Evolutionary conservation across 225 moss, liverwort and hornwort species (phyloP).

Genomic region (Marchantia paleacea): DNA sequence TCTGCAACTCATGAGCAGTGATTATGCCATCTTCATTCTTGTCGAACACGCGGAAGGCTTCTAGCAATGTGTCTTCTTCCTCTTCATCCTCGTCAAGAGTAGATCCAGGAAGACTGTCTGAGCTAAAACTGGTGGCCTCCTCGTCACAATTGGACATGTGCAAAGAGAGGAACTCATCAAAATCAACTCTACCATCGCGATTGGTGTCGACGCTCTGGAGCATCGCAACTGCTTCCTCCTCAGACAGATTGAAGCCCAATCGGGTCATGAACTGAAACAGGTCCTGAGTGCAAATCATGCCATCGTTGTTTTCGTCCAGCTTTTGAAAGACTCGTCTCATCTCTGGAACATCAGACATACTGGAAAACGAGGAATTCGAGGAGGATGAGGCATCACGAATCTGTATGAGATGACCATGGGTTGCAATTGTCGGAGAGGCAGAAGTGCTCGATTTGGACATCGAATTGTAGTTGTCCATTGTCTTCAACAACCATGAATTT

Average conservation of each 20-base stretch:
- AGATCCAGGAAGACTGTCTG: too few relatives aligned
- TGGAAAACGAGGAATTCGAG: too few relatives aligned
- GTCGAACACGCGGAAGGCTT: constrained; percentile 41
- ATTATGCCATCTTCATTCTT: constrained; percentile 40
- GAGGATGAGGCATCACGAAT: too few relatives aligned
- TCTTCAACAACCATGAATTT: too few relatives aligned
- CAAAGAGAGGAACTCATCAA: constrained; percentile 14
- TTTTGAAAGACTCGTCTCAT: constrained; percentile 27
- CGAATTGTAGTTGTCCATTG: too few relatives aligned
- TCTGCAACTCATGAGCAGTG: constrained; percentile 28
- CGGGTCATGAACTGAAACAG: constrained; percentile 30
- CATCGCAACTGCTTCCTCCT: constrained; percentile 25
- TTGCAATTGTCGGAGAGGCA: too few relatives aligned
- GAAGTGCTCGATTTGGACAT: too few relatives aligned
- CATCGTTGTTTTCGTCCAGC: constrained; percentile 35
- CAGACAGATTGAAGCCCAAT: constrained; percentile 27
- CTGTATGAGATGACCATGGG: too few relatives aligned
- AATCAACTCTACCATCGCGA: constrained; percentile 31
- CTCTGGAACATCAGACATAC: constrained; percentile 1
- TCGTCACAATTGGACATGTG: too few relatives aligned
- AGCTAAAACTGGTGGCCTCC: background rate
- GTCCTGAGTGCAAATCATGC: constrained; percentile 25
- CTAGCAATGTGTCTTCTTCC: constrained; percentile 23
- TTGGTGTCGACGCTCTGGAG: constrained; percentile 16
- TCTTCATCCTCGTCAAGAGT: background rate